phyloP scores from a whole-genome alignment of 768 basidiomycete genomes.

The Tricholoma sp. region DNA sequence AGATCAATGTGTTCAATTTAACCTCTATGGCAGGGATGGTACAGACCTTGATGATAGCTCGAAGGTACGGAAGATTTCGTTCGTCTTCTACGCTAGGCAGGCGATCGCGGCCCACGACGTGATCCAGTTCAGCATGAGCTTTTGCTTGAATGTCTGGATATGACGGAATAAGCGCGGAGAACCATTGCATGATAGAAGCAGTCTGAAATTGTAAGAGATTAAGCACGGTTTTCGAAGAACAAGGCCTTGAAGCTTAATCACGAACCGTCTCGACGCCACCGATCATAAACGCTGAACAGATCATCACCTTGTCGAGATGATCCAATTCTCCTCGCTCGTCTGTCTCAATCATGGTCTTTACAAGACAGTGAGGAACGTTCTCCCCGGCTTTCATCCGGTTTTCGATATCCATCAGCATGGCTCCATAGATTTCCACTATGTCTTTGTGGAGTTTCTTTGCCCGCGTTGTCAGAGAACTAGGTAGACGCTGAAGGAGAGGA shows the following conservation, averaged over 20 bases:
- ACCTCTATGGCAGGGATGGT: not conserved
- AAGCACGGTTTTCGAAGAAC: not conserved
- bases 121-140: constrained; percentile 19
- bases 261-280: constrained; percentile 40
- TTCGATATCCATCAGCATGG: constrained; percentile 34
- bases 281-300: constrained; percentile 39
- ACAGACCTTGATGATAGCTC: constrained; percentile 12
- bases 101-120: constrained; percentile 15
- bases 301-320: constrained; percentile 33
- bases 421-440: constrained; percentile 34
- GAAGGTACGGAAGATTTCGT: constrained; percentile 13
- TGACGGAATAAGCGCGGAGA: constrained; percentile 7
- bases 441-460: constrained; percentile 34
- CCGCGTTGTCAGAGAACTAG: constrained; percentile 31
- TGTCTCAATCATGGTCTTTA: constrained; percentile 31
- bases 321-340: constrained; percentile 31
- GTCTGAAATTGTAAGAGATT: not conserved
- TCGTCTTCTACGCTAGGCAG: constrained; percentile 15
- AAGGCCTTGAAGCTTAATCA: not conserved
- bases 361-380: constrained; percentile 38
- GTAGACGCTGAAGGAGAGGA: constrained; percentile 34
- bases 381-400: constrained; percentile 31
- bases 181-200: constrained; percentile 16
- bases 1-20: not conserved
- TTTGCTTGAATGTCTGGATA: constrained; percentile 14